Conservation (phyloP, 164 flowering plant genomes). For the Annona squamosa region DNA sequence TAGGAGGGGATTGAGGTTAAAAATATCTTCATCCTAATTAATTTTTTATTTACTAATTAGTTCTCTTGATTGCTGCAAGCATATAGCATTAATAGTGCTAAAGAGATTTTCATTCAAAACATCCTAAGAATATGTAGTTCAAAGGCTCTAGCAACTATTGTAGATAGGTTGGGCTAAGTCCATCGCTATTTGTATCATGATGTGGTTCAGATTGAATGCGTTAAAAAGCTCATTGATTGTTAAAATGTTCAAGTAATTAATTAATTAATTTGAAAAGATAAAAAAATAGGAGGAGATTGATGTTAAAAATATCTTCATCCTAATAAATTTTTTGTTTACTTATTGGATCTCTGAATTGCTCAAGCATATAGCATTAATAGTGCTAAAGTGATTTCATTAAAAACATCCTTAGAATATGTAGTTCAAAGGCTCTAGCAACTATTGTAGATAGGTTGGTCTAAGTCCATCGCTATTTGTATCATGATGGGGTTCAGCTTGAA, state of each 20-base stretch:
- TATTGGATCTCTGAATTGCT: not conserved
- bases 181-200: slow-evolving; percentile 88
- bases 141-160: too few species aligned
- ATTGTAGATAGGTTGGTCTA: slow-evolving; percentile 81
- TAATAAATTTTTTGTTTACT: too few species aligned
- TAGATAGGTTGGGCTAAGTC: slow-evolving; percentile 76
- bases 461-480: slow-evolving; percentile 82
- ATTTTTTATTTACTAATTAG: too few species aligned
- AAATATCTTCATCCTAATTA: too few species aligned
- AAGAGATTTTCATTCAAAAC: slow-evolving; percentile 92
- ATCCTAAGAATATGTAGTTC: too few species aligned
- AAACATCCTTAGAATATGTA: too few species aligned
- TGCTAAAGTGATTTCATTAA: slow-evolving; percentile 88
- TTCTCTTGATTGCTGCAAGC: slow-evolving; percentile 42
- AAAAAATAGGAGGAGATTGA: too few species aligned
- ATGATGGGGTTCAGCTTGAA: slow-evolving; percentile 77
- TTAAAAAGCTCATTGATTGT: slow-evolving; percentile 81
- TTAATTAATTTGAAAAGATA: not conserved
- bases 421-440: too few species aligned
- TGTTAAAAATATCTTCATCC: too few species aligned
- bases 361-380: slow-evolving; percentile 86
- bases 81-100: slow-evolving; percentile 81
- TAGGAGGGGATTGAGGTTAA: too few species aligned
- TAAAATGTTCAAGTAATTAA: slow-evolving; percentile 69
- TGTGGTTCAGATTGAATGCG: slow-evolving; percentile 78